Conservation (phyloP, 345 rosid genomes). For the Ricinus communis region DNA sequence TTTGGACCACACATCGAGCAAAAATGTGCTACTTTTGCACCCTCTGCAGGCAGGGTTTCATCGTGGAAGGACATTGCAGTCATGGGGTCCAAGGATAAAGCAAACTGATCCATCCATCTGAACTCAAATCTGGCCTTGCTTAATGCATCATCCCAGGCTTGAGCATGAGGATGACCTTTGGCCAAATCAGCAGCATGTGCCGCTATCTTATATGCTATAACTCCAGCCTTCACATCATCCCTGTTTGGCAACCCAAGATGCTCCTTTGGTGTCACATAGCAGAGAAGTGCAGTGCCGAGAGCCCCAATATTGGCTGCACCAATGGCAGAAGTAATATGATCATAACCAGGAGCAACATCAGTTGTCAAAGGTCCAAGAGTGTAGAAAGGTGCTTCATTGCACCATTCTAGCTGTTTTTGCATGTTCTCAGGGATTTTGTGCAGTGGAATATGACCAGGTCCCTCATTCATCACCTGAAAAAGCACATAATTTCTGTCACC, state of each 20-base stretch:
- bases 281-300: conserved; percentile 97
- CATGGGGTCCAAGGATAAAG: conserved; percentile 94
- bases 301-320: conserved; percentile 99
- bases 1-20: conserved; percentile 99
- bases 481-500: background rate
- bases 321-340: conserved; percentile 97
- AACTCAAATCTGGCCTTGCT: conserved; percentile 97
- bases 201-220: conserved; percentile 92
- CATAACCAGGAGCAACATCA: conserved; percentile 96
- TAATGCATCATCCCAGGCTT: conserved; percentile 95
- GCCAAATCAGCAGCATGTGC: conserved; percentile 99
- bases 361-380: conserved; percentile 97
- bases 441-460: conserved; percentile 93
- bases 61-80: conserved; percentile 98
- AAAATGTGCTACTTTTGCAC: conserved; percentile 97
- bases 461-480: conserved; percentile 97
- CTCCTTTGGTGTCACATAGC: conserved; percentile 97
- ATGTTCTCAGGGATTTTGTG: conserved; percentile 99
- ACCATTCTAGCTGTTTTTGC: conserved; percentile 99
- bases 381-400: conserved; percentile 98
- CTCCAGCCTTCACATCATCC: conserved; percentile 97
- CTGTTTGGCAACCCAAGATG: conserved; percentile 98
- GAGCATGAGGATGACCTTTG: conserved; percentile 90
- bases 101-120: conserved; percentile 99
- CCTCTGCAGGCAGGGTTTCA: conserved; percentile 94